Evolutionary conservation across 257 asterid species (phyloP).

Genomic region (Nicotiana paniculata): DNA sequence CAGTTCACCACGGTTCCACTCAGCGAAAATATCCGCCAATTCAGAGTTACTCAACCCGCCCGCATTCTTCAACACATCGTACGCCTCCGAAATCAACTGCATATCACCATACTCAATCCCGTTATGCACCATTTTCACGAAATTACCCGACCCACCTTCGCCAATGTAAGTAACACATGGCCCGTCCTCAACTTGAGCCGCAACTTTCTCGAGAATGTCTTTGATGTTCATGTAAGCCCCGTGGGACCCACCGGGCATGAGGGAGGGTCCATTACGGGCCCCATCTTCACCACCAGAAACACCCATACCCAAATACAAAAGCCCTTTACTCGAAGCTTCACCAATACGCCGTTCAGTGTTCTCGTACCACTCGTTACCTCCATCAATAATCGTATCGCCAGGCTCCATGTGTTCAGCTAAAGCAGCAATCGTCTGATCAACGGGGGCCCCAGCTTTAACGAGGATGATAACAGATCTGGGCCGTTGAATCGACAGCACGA

Average conservation of each 20-base stretch:
- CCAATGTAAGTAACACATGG: slow-evolving; percentile 91
- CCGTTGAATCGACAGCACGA: slow-evolving; percentile 54
- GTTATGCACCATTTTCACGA: slow-evolving; percentile 89
- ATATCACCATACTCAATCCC: slow-evolving; percentile 94
- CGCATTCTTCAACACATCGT: slow-evolving; percentile 66
- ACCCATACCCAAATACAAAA: slow-evolving; percentile 85
- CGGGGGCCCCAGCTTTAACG: slow-evolving; percentile 92
- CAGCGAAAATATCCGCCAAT: slow-evolving; percentile 58
- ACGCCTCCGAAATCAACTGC: slow-evolving; percentile 89
- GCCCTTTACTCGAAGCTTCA: slow-evolving; percentile 44
- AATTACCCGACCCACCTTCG: slow-evolving; percentile 86
- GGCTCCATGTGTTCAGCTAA: slow-evolving; percentile 74
- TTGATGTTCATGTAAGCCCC: slow-evolving; percentile 56
- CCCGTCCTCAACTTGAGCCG: slow-evolving; percentile 92
- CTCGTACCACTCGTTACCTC: slow-evolving; percentile 96
- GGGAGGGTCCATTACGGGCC: slow-evolving; percentile 73
- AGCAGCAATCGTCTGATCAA: slow-evolving; percentile 82
- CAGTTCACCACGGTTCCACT: slow-evolving; percentile 82
- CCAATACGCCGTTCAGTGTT: slow-evolving; percentile 71
- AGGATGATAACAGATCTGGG: slow-evolving; percentile 82
- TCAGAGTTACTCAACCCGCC: slow-evolving; percentile 67
- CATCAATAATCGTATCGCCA: slow-evolving; percentile 87
- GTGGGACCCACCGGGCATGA: slow-evolving; percentile 92
- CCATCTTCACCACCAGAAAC: slow-evolving; percentile 98
- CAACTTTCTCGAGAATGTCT: slow-evolving; percentile 62